Base-by-base conservation (phyloP, 306 rosid genomes). In the Vigna trinervia region DNA sequence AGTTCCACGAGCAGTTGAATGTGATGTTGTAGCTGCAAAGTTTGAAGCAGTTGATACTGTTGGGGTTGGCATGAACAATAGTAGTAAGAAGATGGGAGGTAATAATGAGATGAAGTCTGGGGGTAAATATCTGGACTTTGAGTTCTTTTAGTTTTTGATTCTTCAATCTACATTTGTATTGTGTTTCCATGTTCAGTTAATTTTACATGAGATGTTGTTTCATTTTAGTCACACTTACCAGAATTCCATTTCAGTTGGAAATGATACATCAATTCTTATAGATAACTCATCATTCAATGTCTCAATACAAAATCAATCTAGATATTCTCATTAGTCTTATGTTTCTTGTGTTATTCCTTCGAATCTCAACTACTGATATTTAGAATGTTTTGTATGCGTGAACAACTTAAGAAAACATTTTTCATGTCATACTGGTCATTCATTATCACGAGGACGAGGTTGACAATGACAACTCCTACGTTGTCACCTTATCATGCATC, bases 101-200 rank as follows among this genome's bases (percentile, higher is more conserved):
- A 69, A 90, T 13, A 59, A 61, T 30, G 96, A 90, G 38, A 80
- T 86, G 79, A 91, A 86, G 57, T 54, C 97, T 39, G 98, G 96
- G 58, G 94, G 98, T 86, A 90, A 91, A 69, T 93, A 84, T 91
- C 91, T 93, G n/a, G 97, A 93, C 83, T 93, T 93, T 68, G 97
- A 93, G 91, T 93, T 93, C 92, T 93, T 93, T 75, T 93, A 91
- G 90, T 84, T 82, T 26, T 79, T 80, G 79, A 84, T 77, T 17
- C 53, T 74, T 78, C 73, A 59, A 76, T 84, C 69, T 61, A 79
- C 38, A 63, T 66, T 81, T 72, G 81, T 77, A 79, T 79, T 83
- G 87, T 86, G 34, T 50, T 72, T 65, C 68, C 36, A 53, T 78
- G 58, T 48, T 81, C 28, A n/a, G 61, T 74, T 73, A 74, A 73